These are phyloP conservation scores for Aegilops speltoides DNA, from an alignment of 176 grass and related monocot genomes.

Conservation along the genomic window DNA sequence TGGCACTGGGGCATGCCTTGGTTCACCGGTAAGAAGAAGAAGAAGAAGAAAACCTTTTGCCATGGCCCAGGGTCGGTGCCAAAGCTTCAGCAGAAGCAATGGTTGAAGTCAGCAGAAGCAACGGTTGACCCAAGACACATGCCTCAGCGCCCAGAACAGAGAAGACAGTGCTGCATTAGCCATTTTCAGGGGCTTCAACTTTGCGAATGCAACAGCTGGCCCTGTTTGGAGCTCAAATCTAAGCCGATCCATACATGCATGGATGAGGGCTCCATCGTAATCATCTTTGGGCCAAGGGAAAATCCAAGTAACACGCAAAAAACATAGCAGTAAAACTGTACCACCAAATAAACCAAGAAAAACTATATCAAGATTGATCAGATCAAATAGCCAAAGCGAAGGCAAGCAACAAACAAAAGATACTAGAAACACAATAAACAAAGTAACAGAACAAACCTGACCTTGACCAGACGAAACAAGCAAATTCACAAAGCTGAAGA, in stretches of 20 bases:
- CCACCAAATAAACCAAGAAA: background rate
- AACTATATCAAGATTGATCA: background rate
- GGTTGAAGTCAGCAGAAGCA: background rate
- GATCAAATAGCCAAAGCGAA: background rate
- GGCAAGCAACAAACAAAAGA: background rate
- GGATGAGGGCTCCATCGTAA: no score
- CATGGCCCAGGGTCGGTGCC: background rate
- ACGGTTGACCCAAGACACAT: background rate
- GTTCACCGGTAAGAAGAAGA: background rate
- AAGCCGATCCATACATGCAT: no score
- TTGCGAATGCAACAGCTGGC: background rate
- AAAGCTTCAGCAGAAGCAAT: background rate
- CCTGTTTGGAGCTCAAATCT: no score
- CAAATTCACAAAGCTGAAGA: background rate
- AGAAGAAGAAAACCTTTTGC: background rate
- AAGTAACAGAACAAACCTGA: background rate
- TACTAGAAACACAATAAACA: background rate
- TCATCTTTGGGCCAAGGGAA: no score
- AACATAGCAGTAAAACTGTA: no score
- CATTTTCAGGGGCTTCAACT: background rate
- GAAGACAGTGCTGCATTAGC: background rate
- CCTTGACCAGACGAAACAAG: background rate
- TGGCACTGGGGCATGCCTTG: constrained; percentile 5
- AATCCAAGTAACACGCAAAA: no score
- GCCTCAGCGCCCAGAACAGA: constrained; percentile 23